Percentiles rank a stretch among this genome's conserved stretches.
Evolutionary conservation across 208 protist genomes (phyloP).

Genomic region (Trypanosoma lewisi): DNA sequence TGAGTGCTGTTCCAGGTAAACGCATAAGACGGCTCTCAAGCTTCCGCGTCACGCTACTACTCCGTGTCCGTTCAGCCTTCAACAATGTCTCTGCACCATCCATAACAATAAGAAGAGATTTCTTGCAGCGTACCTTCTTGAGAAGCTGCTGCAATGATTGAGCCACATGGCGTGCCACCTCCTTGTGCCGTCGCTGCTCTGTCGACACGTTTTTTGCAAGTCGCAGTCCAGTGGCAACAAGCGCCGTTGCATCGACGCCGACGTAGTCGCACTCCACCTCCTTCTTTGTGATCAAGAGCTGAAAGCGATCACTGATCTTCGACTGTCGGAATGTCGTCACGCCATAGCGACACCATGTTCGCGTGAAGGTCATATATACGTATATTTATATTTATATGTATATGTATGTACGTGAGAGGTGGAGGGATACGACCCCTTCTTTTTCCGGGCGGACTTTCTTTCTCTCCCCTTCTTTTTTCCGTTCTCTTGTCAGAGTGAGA

Average conservation of each 20-base stretch:
- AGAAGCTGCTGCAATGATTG: conserved; percentile 71
- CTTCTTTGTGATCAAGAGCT: conserved; percentile 81
- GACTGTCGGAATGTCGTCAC: conserved; percentile 25
- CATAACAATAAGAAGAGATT: conserved; percentile 60
- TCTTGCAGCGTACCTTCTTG: conserved; percentile 45
- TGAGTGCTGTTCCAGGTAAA: conserved; percentile 59
- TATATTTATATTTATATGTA: background rate
- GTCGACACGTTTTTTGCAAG: conserved; percentile 55
- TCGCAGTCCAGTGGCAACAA: conserved; percentile 60
- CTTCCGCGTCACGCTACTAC: conserved; percentile 31
- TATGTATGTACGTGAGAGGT: background rate
- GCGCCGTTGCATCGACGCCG: conserved; percentile 59
- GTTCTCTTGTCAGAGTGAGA: too few relatives aligned
- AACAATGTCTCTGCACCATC: conserved; percentile 69
- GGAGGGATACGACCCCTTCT: too few relatives aligned
- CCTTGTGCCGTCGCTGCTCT: conserved; percentile 62
- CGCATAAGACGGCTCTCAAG: conserved; percentile 49
- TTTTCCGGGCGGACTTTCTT: too few relatives aligned
- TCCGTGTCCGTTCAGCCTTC: conserved; percentile 45
- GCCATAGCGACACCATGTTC: conserved; percentile 3
- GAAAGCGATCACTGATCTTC: conserved; percentile 48
- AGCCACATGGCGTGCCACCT: conserved; percentile 60
- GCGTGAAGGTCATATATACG: background rate
- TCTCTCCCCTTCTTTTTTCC: too few relatives aligned
- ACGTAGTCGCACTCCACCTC: conserved; percentile 82